Percentiles rank a stretch among this genome's conserved stretches.
phyloP scores from a whole-genome alignment of 306 rosid genomes.

The Albizia julibrissin region DNA sequence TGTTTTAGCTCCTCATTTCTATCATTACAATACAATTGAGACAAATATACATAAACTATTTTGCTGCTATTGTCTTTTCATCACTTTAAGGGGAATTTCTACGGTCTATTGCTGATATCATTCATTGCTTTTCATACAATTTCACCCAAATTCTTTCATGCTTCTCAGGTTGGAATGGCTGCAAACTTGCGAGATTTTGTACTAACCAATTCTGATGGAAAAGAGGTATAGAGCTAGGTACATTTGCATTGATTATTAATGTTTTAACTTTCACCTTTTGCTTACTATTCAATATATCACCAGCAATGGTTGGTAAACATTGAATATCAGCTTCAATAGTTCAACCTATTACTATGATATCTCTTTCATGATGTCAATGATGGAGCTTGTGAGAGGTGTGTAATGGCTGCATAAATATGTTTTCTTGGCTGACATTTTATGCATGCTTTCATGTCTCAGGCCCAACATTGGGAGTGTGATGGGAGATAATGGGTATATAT shows the following conservation, averaged over 20 bases:
- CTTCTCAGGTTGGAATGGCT: constrained; percentile 86
- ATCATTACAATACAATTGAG: constrained; percentile 19
- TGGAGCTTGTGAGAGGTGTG: too few relatives aligned
- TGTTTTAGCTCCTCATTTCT: neutral
- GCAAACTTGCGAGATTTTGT: constrained; percentile 84
- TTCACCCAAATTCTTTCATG: constrained; percentile 19
- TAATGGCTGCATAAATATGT: neutral
- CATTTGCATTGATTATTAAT: constrained; percentile 21
- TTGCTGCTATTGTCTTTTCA: neutral
- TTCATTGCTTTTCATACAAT: neutral
- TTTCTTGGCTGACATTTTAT: neutral
- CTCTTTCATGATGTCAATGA: neutral
- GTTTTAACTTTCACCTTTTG: constrained; percentile 24
- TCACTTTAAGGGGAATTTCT: neutral
- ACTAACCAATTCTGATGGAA: constrained; percentile 70
- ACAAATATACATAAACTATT: neutral
- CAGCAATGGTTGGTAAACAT: neutral
- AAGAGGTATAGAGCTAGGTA: constrained; percentile 61
- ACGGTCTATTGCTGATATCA: neutral
- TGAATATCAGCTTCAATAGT: neutral
- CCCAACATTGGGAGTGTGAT: neutral
- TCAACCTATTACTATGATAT: neutral
- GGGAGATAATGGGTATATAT: neutral
- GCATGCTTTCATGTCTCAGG: neutral
- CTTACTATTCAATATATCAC: neutral